These are phyloP conservation scores for Aspergillus amoenus DNA, from an alignment of 2,329 filamentous ascomycete species.

Conservation along the genomic window DNA sequence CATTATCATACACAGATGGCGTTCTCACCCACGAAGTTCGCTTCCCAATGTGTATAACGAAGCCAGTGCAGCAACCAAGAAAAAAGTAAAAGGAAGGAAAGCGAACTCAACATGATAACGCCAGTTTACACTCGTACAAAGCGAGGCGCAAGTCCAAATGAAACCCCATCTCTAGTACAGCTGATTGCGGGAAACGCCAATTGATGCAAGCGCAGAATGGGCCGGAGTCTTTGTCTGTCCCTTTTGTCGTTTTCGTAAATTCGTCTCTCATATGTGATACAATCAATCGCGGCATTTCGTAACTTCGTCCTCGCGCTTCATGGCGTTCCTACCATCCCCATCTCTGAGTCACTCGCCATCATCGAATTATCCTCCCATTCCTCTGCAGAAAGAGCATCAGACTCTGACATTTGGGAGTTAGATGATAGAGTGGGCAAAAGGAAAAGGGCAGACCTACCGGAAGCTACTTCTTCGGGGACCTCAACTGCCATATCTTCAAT, in stretches of 20 bases:
- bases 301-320: constrained; percentile 17
- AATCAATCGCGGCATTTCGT: constrained; percentile 16
- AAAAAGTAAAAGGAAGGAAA: neutral
- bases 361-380: constrained; percentile 45
- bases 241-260: constrained; percentile 19
- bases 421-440: constrained; percentile 19
- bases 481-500: constrained; percentile 39
- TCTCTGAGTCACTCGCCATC: constrained; percentile 42
- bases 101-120: constrained; percentile 3
- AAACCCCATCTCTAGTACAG: constrained; percentile 14
- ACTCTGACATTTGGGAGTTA: constrained; percentile 31
- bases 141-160: constrained; percentile 8
- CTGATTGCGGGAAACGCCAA: constrained; percentile 23
- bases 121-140: constrained; percentile 10
- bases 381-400: constrained; percentile 41
- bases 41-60: constrained; percentile 7
- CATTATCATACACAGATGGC: constrained; percentile 1
- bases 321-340: constrained; percentile 38
- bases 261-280: constrained; percentile 29
- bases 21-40: neutral
- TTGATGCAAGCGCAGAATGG: constrained; percentile 22
- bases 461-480: constrained; percentile 39
- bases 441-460: constrained; percentile 33
- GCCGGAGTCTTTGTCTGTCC: neutral
- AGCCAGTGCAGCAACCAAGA: constrained; percentile 9